These are phyloP conservation scores for Tolypocladium cylindrosporum DNA, from an alignment of 2,329 filamentous ascomycete genomes.

Conservation along the genomic window DNA sequence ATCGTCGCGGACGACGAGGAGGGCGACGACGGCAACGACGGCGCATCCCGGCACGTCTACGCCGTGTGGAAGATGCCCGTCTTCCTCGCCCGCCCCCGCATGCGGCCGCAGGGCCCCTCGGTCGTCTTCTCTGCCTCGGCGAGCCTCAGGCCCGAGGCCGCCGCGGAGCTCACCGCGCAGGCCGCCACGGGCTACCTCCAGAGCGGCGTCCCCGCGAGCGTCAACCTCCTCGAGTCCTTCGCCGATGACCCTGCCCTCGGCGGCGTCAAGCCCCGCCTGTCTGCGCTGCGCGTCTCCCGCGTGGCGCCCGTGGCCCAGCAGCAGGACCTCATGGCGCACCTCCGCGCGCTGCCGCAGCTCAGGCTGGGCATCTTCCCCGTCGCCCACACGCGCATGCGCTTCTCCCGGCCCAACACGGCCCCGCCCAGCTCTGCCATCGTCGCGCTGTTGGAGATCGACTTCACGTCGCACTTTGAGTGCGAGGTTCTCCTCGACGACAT, in stretches of 20 bases:
- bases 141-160: conserved; percentile 42
- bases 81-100: conserved; percentile 48
- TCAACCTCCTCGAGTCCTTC: conserved; percentile 72
- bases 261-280: conserved; percentile 55
- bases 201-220: conserved; percentile 56
- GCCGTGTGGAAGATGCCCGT: conserved; percentile 52
- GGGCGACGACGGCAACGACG: conserved; percentile 13
- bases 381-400: conserved; percentile 63
- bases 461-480: conserved; percentile 60
- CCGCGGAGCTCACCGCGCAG: conserved; percentile 14
- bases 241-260: conserved; percentile 52
- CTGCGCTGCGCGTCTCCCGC: conserved; percentile 63
- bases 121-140: conserved; percentile 55
- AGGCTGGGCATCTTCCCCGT: conserved; percentile 57
- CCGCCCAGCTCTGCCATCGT: conserved; percentile 53
- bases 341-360: conserved; percentile 54
- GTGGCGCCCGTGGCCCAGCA: conserved; percentile 58
- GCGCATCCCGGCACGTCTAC: conserved; percentile 31
- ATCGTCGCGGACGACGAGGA: conserved; percentile 34
- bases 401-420: conserved; percentile 51
- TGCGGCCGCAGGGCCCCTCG: conserved; percentile 55
- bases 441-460: conserved; percentile 64
- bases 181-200: conserved; percentile 53
- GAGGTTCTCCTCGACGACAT: conserved; percentile 53
- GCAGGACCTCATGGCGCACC: conserved; percentile 51